Base-by-base conservation (phyloP, 2,329 filamentous ascomycete genomes). In the Colletotrichum godetiae region DNA sequence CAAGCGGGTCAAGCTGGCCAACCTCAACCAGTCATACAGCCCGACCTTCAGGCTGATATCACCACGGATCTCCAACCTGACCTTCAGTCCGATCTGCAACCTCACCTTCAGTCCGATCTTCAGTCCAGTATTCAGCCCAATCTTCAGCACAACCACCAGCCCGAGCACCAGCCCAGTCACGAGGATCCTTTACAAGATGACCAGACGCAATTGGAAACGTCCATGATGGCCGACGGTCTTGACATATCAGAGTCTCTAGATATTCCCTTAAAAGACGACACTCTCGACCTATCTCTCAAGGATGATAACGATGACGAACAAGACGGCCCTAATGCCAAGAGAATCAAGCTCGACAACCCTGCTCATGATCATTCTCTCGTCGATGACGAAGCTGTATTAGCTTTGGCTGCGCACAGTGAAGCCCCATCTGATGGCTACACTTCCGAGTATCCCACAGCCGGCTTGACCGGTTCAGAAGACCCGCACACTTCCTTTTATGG, bases 331-430 rank as follows among this genome's bases (percentile, higher is more conserved):
- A 46, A 57, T 22, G 65, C 74, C 12, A 76, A 76, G 58, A 62
- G 75, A 12, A 64, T 67, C 13, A 69, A 73, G 46, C 65, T 76
- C 22, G 78, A 88, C 88, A 77, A 79, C 19, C 62, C 78, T n/a
- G 75, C 78, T 12, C 80, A 82, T 15, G 81, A 83, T 19, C 77
- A 80, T 10, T 75, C 80, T 0, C 77, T 87, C 15, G 85, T 87
- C 15, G 85, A 87, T 33, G 87, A 88, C 70, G 86, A 87, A 68
- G 86, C 86, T 5, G 84, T 89, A 13, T 74, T 89, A 73, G 86
- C 85, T 8, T 77, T 89, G 55, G 84, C 86, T 22, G 84, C 82
- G 4, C 85, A 87, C 70, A 85, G 82, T 76, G 81, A 81, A 35
- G 75, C 80, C 2, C 78, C 80, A 2, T 73, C 79, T 4, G 84